A percentile compares a stretch with the other conserved stretches of the same genome.
Conservation (phyloP, 768 basidiomycete species). For the Lyophyllum atratum region DNA sequence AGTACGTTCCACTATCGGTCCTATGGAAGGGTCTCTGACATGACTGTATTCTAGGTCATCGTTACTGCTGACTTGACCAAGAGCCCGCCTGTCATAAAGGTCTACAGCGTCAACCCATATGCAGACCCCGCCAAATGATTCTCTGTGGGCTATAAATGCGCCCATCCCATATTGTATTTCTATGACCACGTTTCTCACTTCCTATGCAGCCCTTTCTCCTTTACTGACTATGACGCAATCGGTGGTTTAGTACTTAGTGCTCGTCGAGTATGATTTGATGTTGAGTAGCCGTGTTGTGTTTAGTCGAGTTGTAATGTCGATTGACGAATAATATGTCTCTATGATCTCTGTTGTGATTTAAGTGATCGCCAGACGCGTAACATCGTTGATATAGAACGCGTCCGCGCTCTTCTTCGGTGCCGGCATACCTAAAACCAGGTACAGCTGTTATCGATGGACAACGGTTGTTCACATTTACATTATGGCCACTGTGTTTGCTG, state of each 20-base stretch:
- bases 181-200: slow-evolving; percentile 19
- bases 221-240: slow-evolving; percentile 18
- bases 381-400: too few relatives aligned
- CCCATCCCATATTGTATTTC: slow-evolving; percentile 30
- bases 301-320: slow-evolving; percentile 10
- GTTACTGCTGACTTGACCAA: slow-evolving; percentile 94
- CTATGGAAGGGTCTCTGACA: slow-evolving; percentile 5
- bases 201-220: slow-evolving; percentile 24
- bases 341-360: not conserved
- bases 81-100: slow-evolving; percentile 96
- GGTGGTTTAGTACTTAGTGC: slow-evolving; percentile 6
- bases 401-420: too few relatives aligned
- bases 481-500: too few relatives aligned
- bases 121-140: slow-evolving; percentile 56
- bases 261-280: slow-evolving; percentile 14
- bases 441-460: too few relatives aligned
- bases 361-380: not conserved
- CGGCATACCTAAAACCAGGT: too few relatives aligned
- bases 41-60: slow-evolving; percentile 63
- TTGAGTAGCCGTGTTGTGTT: slow-evolving; percentile 14
- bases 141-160: slow-evolving; percentile 20
- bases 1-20: slow-evolving; percentile 46
- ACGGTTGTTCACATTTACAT: too few relatives aligned
- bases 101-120: slow-evolving; percentile 94
- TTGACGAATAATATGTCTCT: slow-evolving; percentile 8